These are phyloP conservation scores for Arbutus unedo DNA, from an alignment of 148 eudicot genomes.

Conservation along the genomic window DNA sequence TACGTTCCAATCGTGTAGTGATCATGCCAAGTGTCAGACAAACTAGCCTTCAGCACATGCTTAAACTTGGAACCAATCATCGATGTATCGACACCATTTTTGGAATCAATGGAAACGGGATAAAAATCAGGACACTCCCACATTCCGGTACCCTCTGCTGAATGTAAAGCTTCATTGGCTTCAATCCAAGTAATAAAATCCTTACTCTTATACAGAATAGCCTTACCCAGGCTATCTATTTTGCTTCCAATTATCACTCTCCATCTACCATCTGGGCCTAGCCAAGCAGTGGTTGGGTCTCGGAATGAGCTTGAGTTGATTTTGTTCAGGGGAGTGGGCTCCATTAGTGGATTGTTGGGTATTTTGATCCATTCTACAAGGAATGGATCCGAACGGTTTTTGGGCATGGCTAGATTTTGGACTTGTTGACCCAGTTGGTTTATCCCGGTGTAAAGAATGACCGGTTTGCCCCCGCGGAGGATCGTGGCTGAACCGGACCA, in stretches of 20 bases:
- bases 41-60: conserved; percentile 56
- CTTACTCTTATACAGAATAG: conserved; percentile 44
- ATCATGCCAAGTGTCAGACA: conserved; percentile 45
- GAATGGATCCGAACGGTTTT: conserved; percentile 51
- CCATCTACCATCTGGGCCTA: conserved; percentile 23
- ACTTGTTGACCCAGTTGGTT: conserved; percentile 39
- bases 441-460: conserved; percentile 60
- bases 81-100: conserved; percentile 39
- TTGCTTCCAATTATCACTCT: conserved; percentile 39
- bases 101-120: conserved; percentile 29
- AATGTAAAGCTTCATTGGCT: conserved; percentile 42
- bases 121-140: conserved; percentile 85
- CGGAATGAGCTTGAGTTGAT: conserved; percentile 43
- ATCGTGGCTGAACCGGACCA: conserved; percentile 76
- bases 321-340: conserved; percentile 28
- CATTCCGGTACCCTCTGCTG: conserved; percentile 44
- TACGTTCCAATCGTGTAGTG: conserved; percentile 57
- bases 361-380: conserved; percentile 55
- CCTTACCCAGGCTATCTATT: conserved; percentile 23
- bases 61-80: conserved; percentile 22
- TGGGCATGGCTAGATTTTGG: conserved; percentile 64
- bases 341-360: conserved; percentile 46
- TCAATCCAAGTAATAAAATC: conserved; percentile 51
- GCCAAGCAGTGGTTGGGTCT: conserved; percentile 74
- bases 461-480: conserved; percentile 46